These are phyloP conservation scores for Escovopsis sp. DNA, from an alignment of 2,329 filamentous ascomycete species.

Conservation along the genomic window DNA sequence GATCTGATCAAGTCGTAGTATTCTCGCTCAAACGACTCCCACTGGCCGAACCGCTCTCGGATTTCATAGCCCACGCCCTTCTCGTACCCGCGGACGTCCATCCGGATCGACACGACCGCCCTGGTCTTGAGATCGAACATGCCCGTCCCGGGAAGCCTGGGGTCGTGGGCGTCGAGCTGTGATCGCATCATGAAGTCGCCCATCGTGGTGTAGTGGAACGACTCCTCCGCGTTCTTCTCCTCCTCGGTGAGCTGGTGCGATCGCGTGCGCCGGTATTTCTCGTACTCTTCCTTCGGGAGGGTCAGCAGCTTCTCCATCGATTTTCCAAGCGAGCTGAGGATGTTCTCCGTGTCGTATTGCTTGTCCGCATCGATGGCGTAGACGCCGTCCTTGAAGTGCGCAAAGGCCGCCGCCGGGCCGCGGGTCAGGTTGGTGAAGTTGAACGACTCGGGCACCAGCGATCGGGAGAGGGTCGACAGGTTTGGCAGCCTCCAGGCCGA, in stretches of 20 bases:
- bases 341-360: constrained; percentile 68
- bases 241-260: constrained; percentile 56
- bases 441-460: constrained; percentile 44
- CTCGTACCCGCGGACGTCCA: constrained; percentile 61
- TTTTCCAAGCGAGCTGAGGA: constrained; percentile 83
- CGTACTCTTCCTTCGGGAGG: constrained; percentile 65
- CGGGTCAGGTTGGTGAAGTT: constrained; percentile 60
- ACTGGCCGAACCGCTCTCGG: constrained; percentile 56
- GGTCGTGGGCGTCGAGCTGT: constrained; percentile 81
- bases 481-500: constrained; percentile 70
- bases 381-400: constrained; percentile 66
- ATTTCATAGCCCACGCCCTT: constrained; percentile 80
- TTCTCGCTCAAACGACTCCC: constrained; percentile 86
- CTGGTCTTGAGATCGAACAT: constrained; percentile 96
- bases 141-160: constrained; percentile 72
- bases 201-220: constrained; percentile 76
- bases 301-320: constrained; percentile 96
- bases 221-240: constrained; percentile 56
- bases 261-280: constrained; percentile 61
- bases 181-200: constrained; percentile 89
- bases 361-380: constrained; percentile 97
- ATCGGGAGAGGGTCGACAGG: constrained; percentile 47
- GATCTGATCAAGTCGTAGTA: constrained; percentile 94
- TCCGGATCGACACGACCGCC: constrained; percentile 80
- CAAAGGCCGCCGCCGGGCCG: constrained; percentile 64